Percentiles rank a stretch among this genome's conserved stretches.
Evolutionary conservation across 257 asterid genomes (phyloP).

Genomic region (Nicotiana paniculata): DNA sequence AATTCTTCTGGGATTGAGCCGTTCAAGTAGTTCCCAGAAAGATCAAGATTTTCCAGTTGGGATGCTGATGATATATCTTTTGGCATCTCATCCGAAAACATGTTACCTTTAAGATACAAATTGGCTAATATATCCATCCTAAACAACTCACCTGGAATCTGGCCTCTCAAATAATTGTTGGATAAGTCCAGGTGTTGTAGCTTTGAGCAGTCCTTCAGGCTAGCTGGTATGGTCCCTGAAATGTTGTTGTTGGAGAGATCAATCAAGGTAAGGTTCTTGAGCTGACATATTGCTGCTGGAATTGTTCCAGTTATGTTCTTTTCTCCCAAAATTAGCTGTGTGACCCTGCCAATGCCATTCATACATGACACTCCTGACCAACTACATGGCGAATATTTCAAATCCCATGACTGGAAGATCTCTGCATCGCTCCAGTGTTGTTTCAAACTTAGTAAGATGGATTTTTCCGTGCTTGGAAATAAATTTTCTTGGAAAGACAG

Average conservation of each 20-base stretch:
- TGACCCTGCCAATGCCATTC: slow-evolving; percentile 2
- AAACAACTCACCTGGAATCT: slow-evolving; percentile 30
- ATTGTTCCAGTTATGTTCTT: slow-evolving; percentile 20
- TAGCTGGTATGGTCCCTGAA: slow-evolving; percentile 14
- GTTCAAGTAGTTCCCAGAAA: slow-evolving; percentile 22
- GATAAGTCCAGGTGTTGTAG: slow-evolving; percentile 17
- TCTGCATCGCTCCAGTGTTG: slow-evolving; percentile 37
- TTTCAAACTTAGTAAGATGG: slow-evolving; percentile 30
- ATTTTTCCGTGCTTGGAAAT: slow-evolving; percentile 7
- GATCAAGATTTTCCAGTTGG: neutral
- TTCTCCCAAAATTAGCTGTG: slow-evolving; percentile 8
- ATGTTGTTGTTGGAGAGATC: slow-evolving; percentile 13
- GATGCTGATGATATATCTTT: neutral
- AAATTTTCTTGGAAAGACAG: slow-evolving; percentile 23
- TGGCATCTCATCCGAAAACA: slow-evolving; percentile 21
- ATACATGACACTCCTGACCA: slow-evolving; percentile 25
- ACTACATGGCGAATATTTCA: slow-evolving; percentile 14
- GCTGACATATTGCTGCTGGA: slow-evolving; percentile 21
- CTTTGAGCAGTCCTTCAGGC: neutral
- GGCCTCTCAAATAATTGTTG: neutral
- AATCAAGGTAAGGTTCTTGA: slow-evolving; percentile 7
- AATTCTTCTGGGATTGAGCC: slow-evolving; percentile 28
- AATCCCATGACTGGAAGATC: slow-evolving; percentile 31
- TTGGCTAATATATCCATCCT: neutral
- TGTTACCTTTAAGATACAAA: slow-evolving; percentile 16